Evolutionary conservation across 164 flowering plant species (phyloP), one percentile per base, ranked within the genome.

Genomic region (Chimonanthus praecox): DNA sequence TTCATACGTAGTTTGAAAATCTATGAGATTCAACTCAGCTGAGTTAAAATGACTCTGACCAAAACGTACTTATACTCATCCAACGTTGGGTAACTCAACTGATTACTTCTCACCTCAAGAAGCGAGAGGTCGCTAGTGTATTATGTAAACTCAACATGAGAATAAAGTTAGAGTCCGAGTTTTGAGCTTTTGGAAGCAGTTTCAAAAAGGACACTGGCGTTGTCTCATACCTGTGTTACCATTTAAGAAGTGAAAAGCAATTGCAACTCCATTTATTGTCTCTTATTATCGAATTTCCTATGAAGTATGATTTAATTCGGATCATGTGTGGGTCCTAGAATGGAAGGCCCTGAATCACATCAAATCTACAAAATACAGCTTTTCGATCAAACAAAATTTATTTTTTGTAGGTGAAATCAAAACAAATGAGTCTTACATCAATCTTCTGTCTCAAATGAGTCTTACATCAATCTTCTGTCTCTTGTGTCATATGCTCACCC

Each of bases 401-500:
- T 33, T 33, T 33, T 33, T 33, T 33, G 33, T 33, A 33, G 33
- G 33, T 33, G 16, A 54, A 54, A 54, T n/a, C 11, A 13, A 54
- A 54, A 54, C 8, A 63, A 63, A 63, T 33, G 18, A 63, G n/a
- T 65, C 46, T 65, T 43, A 11, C 68, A 4, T 45, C 68, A 2
- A 9, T 7, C n/a, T 45, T 7, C 48, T 65, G 68, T 65, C 68
- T 45, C 7, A 63, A 63, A 63, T 33, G 18, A 63, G n/a, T 65
- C 46, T 65, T 43, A 11, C 68, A 4, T 45, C 68, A 2, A 9
- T 7, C n/a, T 45, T 7, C 48, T 65, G 68, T 65, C 68, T 45
- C 7, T 43, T 65, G 68, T 65, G 68, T 65, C 68, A 65, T 49
- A 45, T 65, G 68, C 10, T 6, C 15, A 16, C 68, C 4, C 68